Evolutionary conservation across 805 yeast genomes (phyloP).

Genomic region (Metschnikowia colocasiae): DNA sequence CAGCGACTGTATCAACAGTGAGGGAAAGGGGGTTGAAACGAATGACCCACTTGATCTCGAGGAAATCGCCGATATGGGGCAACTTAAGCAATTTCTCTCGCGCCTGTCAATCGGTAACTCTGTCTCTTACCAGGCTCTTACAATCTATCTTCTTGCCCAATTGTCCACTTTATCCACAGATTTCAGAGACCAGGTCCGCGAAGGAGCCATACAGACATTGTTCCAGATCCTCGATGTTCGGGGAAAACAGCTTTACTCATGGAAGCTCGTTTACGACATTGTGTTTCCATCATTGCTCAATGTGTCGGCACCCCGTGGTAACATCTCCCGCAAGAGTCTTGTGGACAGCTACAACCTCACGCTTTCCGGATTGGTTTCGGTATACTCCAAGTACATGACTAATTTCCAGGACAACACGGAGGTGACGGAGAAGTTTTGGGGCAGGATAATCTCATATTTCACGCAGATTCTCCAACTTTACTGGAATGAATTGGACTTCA

Average conservation of each 20-base stretch:
- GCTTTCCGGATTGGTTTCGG: conserved; percentile 60
- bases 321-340: conserved; percentile 39
- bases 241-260: conserved; percentile 43
- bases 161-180: conserved; percentile 64
- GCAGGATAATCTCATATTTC: conserved; percentile 49
- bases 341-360: conserved; percentile 61
- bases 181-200: conserved; percentile 72
- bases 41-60: neutral
- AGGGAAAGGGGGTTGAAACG: conserved; percentile 2
- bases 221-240: conserved; percentile 54
- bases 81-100: conserved; percentile 10
- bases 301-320: conserved; percentile 12
- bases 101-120: conserved; percentile 3
- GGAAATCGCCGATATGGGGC: conserved; percentile 1
- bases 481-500: conserved; percentile 51
- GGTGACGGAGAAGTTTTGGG: conserved; percentile 46
- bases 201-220: conserved; percentile 86
- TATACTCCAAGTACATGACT: conserved; percentile 53
- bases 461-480: conserved; percentile 34
- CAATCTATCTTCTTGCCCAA: conserved; percentile 55
- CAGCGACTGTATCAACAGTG: conserved; percentile 58
- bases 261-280: conserved; percentile 65
- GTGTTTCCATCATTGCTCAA: conserved; percentile 57
- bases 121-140: conserved; percentile 35
- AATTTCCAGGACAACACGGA: conserved; percentile 26